Base-by-base conservation (phyloP, 768 basidiomycete genomes). In the Grammothele lineata region DNA sequence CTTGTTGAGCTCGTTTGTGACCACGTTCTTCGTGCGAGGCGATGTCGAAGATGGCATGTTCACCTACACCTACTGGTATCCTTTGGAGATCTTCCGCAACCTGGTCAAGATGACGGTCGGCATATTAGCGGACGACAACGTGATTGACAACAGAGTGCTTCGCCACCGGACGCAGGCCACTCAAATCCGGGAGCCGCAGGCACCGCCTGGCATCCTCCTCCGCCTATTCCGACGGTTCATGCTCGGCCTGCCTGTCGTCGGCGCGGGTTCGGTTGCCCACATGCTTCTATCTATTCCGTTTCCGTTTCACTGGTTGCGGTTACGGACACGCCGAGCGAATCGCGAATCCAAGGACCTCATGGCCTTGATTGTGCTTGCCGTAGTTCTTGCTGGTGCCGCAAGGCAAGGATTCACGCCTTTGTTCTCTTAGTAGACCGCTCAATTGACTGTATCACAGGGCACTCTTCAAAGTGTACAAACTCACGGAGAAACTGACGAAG, bases 181-280 rank as follows among this genome's bases (percentile, higher is more conserved):
- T 15, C 45, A 41, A n/a, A 37, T 43, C 12, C 47, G 36, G 11
- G 57, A 45, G 36, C 32, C 55, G 5, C 54, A 64, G 19, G 61
- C 63, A 19, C 66, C 78, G 12, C 67, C 68, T 2, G 70, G 82
- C 30, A 47, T 87, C 33, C 33, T 88, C 9, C 69, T 66, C 48
- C 69, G 73, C 25, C 78, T 89, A 54, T 51, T 85, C 43, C 78
- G 76, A 34, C 80, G 87, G n/a, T 84, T 91, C 61, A 55, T 91
- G 11, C 62, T 92, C 21, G 89, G 89, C 19, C 69, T 91, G 12
- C 87, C 89, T 23, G 72, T 90, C 47, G 75, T 92, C 11, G 87
- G 88, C 9, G 86, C 85, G 33, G 80, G 80, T 17, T 89, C 85
- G 14, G 63, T 91, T 35, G 75, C 88, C 15, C 85, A 87, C 43